Percentiles rank a stretch among this genome's conserved stretches.
phyloP scores from a whole-genome alignment of 2,329 filamentous ascomycete species.

The Purpureocillium takamizusanense region DNA sequence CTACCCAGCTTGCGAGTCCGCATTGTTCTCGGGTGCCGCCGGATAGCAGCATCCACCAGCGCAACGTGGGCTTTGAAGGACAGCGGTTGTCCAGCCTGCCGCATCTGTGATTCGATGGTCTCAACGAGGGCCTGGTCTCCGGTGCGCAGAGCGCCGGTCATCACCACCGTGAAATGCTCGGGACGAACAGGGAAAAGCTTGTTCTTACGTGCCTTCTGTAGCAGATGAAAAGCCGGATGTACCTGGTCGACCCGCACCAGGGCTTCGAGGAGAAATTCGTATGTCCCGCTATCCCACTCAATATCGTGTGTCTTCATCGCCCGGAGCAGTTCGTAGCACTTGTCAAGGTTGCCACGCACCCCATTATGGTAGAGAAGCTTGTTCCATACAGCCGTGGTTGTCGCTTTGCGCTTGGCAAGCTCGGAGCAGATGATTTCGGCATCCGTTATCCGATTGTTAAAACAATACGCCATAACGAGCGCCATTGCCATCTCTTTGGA shows the following conservation, averaged over 20 bases:
- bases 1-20: constrained; percentile 15
- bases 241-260: constrained; percentile 40
- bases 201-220: constrained; percentile 33
- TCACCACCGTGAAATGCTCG: constrained; percentile 44
- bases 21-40: constrained; percentile 12
- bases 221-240: constrained; percentile 38
- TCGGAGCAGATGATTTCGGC: constrained; percentile 33
- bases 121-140: constrained; percentile 33
- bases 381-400: constrained; percentile 65
- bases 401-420: constrained; percentile 41
- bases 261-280: constrained; percentile 38
- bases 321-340: constrained; percentile 37
- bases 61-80: constrained; percentile 34
- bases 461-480: constrained; percentile 59
- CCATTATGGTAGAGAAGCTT: constrained; percentile 63
- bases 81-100: constrained; percentile 28
- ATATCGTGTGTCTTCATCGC: constrained; percentile 38
- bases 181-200: constrained; percentile 34
- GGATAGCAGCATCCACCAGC: constrained; percentile 29
- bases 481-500: constrained; percentile 51
- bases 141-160: constrained; percentile 39
- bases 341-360: constrained; percentile 43
- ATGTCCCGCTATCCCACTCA: constrained; percentile 40
- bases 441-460: constrained; percentile 24
- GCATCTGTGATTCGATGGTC: constrained; percentile 33